phyloP scores from a whole-genome alignment of 208 protist genomes.

The Acanthamoeba castellanii region DNA sequence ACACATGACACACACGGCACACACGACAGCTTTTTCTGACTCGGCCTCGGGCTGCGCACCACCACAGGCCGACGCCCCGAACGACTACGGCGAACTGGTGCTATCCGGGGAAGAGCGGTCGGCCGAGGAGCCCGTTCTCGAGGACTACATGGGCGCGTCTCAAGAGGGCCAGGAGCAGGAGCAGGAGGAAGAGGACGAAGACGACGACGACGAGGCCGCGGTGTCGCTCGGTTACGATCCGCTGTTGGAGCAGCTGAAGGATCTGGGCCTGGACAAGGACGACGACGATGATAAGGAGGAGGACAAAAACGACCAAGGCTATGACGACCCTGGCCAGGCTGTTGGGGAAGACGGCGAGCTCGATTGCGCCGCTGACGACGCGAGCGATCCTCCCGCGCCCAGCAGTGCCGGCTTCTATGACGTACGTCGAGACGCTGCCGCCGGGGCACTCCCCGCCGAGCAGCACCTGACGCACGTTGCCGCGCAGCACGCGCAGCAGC shows the following conservation, averaged over 20 bases:
- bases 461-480: too few relatives aligned
- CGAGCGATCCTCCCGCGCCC: not conserved
- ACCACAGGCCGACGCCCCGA: too few relatives aligned
- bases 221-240: not conserved
- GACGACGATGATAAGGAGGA: not conserved
- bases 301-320: not conserved
- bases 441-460: too few relatives aligned
- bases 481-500: too few relatives aligned
- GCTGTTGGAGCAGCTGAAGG: not conserved
- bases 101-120: too few relatives aligned
- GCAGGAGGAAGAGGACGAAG: not conserved
- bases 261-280: not conserved
- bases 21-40: too few relatives aligned
- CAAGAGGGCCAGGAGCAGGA: not conserved
- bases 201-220: not conserved
- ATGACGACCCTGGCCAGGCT: not conserved
- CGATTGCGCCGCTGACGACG: not conserved
- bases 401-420: not conserved
- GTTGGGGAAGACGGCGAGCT: not conserved
- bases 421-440: not conserved
- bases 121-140: not conserved
- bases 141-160: not conserved
- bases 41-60: too few relatives aligned
- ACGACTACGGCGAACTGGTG: too few relatives aligned
- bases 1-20: too few relatives aligned